A percentile compares a stretch with the other conserved stretches of the same genome.
phyloP scores from a whole-genome alignment of 352 stramenopile species.

The Phytophthora litchii region DNA sequence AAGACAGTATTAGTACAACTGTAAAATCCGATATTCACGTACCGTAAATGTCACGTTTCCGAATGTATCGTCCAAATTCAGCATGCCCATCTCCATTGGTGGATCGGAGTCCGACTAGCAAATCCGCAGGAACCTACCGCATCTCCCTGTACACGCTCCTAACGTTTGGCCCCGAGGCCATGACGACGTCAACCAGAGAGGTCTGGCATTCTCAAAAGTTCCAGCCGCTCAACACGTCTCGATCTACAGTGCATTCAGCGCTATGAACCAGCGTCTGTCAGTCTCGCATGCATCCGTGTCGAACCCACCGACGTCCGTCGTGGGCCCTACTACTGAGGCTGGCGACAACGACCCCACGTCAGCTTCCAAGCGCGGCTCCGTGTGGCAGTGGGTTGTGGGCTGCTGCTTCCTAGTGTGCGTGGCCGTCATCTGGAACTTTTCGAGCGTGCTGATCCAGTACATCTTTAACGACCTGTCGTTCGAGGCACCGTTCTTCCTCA shows the following conservation, averaged over 20 bases:
- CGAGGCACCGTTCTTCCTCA: constrained; percentile 85
- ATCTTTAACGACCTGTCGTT: constrained; percentile 87
- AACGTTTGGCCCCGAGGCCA: constrained; percentile 21
- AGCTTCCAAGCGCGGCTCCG: constrained; percentile 36
- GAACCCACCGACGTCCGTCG: constrained; percentile 23
- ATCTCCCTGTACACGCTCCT: constrained; percentile 17
- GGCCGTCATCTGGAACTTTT: constrained; percentile 79
- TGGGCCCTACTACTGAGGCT: neutral
- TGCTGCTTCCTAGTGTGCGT: constrained; percentile 70
- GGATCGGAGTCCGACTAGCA: constrained; percentile 23
- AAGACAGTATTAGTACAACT: neutral
- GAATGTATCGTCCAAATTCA: constrained; percentile 9
- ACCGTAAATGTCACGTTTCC: neutral
- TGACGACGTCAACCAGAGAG: constrained; percentile 18
- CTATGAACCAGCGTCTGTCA: constrained; percentile 31
- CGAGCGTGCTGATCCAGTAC: constrained; percentile 86
- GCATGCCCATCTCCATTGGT: constrained; percentile 15
- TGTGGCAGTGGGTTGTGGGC: constrained; percentile 68
- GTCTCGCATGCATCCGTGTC: constrained; percentile 34
- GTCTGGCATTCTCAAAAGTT: constrained; percentile 26
- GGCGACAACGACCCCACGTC: constrained; percentile 12
- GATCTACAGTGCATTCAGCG: neutral
- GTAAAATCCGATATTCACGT: neutral
- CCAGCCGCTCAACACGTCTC: constrained; percentile 11
- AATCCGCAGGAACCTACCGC: constrained; percentile 18